These are phyloP conservation scores for Colletotrichum kahawae DNA, from an alignment of 2,329 filamentous ascomycete species.

Conservation along the genomic window DNA sequence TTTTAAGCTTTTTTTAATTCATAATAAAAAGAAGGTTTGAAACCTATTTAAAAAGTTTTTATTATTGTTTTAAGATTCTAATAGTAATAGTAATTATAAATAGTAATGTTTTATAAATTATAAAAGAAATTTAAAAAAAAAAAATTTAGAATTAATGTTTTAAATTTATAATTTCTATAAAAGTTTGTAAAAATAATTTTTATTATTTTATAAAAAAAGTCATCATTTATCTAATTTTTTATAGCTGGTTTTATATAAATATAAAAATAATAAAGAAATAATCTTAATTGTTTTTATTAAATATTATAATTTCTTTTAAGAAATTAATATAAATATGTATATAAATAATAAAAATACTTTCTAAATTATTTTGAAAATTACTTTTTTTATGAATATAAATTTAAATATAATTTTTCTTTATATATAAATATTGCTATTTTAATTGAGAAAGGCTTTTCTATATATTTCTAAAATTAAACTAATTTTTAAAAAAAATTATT, in stretches of 20 bases:
- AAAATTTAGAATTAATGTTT: too few relatives aligned
- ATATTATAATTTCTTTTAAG: not conserved
- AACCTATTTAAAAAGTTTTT: not conserved
- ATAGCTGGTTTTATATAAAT: not conserved
- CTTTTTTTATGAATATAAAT: not conserved
- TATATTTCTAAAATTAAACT: too few relatives aligned
- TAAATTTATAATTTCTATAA: too few relatives aligned
- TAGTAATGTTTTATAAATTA: not conserved
- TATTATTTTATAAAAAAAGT: not conserved
- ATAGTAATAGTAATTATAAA: not conserved
- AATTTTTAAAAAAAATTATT: too few relatives aligned
- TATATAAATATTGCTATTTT: too few relatives aligned
- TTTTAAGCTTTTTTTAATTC: not conserved
- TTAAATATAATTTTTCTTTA: too few relatives aligned
- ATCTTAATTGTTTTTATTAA: not conserved
- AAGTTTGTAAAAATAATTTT: too few relatives aligned
- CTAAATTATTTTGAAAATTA: not conserved
- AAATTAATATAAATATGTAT: not conserved
- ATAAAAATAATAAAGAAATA: not conserved
- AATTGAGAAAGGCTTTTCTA: too few relatives aligned
- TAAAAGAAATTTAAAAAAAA: rapidly evolving
- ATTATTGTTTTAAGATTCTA: not conserved
- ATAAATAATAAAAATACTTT: not conserved
- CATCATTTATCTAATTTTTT: not conserved
- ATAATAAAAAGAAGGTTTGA: not conserved